Evolutionary conservation across 2,329 filamentous ascomycete genomes (phyloP), one percentile per base, ranked within the genome.

Genomic region (Epichloe coenophiala): DNA sequence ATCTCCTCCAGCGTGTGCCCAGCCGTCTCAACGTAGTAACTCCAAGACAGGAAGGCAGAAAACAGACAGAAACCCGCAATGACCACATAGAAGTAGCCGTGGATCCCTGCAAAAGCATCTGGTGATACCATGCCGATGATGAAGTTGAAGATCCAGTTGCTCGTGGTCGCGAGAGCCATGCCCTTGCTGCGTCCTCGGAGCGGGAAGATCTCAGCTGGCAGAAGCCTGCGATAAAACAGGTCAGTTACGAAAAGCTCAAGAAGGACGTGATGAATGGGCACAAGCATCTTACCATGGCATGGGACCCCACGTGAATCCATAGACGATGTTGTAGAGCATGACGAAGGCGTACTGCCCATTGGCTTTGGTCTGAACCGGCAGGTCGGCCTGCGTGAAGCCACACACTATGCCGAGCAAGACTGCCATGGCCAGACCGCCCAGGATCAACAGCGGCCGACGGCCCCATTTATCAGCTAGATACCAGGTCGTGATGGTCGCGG

Each of bases 11-110:
- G 56, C 1, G 60, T 65, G 54, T 64, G 59, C 13, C 61, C 57
- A 2, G 66, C 65, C 1, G 68, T 71, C 55, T 70, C 68, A 5
- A 69, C 63, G 52, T 70, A 69, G 54, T 69, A 70, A 47, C 68
- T 69, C 40, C 68, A 58, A 1, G 61, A 60, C 17, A 69, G 64
- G 64, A 51, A 64, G 63, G 6, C 44, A 8, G 44, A 46, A 31
- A 36, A 36, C 15, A 70, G 59, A 57, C 68, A 69, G 50, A 70
- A 70, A 1, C 65, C 64, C 5, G 65, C 68, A 48, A 71, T 70
- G 31, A 71, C 57, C 2, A 70, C 51, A 51, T 71, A 71, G 51
- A 66, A 70, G 55, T 69, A 70, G 3, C 67, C 67, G n/a, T 63
- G 59, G 17, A 71, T 70, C 0, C 66, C 64, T 3, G 62, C 59